phyloP scores from a whole-genome alignment of 2,329 filamentous ascomycete species.

The Colletotrichum ledebouriae region DNA sequence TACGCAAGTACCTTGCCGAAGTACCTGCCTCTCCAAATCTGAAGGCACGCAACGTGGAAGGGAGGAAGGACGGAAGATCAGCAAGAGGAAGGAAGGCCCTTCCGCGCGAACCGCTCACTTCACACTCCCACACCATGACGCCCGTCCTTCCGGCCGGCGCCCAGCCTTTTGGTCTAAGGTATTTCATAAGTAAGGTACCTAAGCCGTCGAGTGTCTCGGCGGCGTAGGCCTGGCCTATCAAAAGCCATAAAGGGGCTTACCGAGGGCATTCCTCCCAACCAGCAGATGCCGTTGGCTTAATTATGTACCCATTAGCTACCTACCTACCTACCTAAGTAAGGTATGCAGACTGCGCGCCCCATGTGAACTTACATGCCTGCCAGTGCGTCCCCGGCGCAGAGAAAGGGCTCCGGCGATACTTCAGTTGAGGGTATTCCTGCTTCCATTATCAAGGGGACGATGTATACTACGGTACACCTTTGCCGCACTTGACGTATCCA shows the following conservation, averaged over 20 bases:
- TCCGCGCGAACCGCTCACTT: constrained; percentile 33
- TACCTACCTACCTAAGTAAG: too few relatives aligned
- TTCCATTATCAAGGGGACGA: too few relatives aligned
- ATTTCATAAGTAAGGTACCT: background rate
- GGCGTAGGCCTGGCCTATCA: constrained; percentile 21
- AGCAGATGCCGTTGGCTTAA: background rate
- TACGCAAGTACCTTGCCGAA: too few relatives aligned
- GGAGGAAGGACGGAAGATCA: background rate
- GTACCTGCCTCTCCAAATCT: too few relatives aligned
- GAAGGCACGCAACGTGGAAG: too few relatives aligned
- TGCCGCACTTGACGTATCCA: constrained; percentile 2
- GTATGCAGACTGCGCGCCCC: background rate
- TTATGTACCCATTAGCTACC: constrained; percentile 11
- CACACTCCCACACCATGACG: background rate
- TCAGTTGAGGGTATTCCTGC: too few relatives aligned
- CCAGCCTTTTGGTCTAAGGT: constrained; percentile 4
- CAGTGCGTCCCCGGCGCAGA: too few relatives aligned
- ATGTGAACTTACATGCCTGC: constrained; percentile 7
- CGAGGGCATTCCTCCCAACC: constrained; percentile 6
- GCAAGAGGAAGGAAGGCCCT: constrained; percentile 9
- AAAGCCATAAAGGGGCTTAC: constrained; percentile 21
- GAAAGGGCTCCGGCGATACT: too few relatives aligned
- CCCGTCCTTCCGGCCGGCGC: constrained; percentile 26
- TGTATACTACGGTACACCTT: background rate
- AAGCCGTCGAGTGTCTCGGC: constrained; percentile 24